A percentile compares a stretch with the other conserved stretches of the same genome.
Evolutionary conservation across 2,329 filamentous ascomycete species (phyloP).

Genomic region (Sporothrix brasiliensis): DNA sequence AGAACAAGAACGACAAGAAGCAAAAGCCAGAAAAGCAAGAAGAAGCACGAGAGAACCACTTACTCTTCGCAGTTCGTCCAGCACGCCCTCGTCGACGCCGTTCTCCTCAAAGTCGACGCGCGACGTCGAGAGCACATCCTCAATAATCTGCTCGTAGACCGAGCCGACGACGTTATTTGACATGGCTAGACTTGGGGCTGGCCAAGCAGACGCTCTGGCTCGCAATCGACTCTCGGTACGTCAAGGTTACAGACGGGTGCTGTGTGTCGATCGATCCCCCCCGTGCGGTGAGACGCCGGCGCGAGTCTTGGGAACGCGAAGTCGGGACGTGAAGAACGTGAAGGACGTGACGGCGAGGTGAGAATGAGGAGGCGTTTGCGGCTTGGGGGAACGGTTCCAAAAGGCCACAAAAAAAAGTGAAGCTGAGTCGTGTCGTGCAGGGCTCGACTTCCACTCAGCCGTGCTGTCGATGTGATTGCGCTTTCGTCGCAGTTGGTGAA

Average conservation of each 20-base stretch:
- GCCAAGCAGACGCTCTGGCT: not conserved
- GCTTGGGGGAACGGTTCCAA: not conserved
- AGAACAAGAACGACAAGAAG: not conserved
- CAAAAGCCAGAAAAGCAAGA: not conserved
- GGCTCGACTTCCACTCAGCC: not conserved
- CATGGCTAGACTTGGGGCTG: conserved; percentile 47
- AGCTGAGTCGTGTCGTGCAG: too few species aligned
- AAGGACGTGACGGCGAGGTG: not conserved
- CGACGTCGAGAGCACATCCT: conserved; percentile 88
- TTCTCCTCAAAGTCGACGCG: conserved; percentile 96
- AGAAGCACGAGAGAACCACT: conserved; percentile 44
- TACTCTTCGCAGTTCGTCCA: conserved; percentile 87
- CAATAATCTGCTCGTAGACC: conserved; percentile 77
- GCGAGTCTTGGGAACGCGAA: not conserved
- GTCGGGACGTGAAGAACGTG: not conserved
- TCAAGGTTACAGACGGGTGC: not conserved
- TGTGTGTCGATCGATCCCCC: not conserved
- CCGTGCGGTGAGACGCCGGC: too few species aligned
- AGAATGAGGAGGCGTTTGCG: not conserved
- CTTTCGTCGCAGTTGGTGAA: not conserved
- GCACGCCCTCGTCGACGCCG: conserved; percentile 82
- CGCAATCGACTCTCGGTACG: not conserved
- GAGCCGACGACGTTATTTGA: conserved; percentile 66
- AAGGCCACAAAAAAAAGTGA: not conserved
- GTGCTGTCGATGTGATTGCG: not conserved